A percentile compares a stretch with the other conserved stretches of the same genome.
Evolutionary conservation across 371 early-diverging fungal genomes (phyloP).

Genomic region (Mortierella sp.): DNA sequence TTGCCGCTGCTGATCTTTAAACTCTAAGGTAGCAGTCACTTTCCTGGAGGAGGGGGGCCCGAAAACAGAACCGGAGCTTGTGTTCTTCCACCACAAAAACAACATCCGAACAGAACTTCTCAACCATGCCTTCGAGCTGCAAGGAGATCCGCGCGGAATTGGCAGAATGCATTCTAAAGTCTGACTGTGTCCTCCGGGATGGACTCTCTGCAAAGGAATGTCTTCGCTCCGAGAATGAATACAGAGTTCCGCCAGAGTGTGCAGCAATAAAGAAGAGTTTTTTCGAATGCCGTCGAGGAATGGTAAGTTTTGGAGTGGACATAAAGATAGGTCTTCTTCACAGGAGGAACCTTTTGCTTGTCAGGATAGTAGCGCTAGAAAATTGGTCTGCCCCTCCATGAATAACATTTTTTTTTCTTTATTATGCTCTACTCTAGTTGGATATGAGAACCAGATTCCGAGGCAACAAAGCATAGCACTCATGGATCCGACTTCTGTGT

Average conservation of each 20-base stretch:
- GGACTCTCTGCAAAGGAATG: constrained; percentile 74
- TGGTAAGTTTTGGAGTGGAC: constrained; percentile 56
- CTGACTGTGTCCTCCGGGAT: constrained; percentile 75
- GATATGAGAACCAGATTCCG: constrained; percentile 52
- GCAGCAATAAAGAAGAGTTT: constrained; percentile 71
- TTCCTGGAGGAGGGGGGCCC: neutral
- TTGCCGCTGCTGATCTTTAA: no score
- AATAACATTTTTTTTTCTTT: neutral
- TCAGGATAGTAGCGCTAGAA: neutral
- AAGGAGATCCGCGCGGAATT: constrained; percentile 76
- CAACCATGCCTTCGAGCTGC: constrained; percentile 75
- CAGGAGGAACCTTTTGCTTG: neutral
- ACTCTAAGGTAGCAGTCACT: neutral
- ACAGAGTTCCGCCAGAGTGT: constrained; percentile 72
- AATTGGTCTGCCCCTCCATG: neutral
- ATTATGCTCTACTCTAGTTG: constrained; percentile 14
- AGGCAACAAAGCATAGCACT: constrained; percentile 44
- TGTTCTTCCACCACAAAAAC: neutral
- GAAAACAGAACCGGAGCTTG: neutral
- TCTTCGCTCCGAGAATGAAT: constrained; percentile 67
- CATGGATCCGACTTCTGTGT: no score
- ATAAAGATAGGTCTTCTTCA: neutral
- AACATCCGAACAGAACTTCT: constrained; percentile 1
- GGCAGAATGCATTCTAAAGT: constrained; percentile 77
- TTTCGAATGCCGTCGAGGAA: constrained; percentile 77